phyloP scores from a whole-genome alignment of 371 early-diverging fungal species.

The Mortierella sp. region DNA sequence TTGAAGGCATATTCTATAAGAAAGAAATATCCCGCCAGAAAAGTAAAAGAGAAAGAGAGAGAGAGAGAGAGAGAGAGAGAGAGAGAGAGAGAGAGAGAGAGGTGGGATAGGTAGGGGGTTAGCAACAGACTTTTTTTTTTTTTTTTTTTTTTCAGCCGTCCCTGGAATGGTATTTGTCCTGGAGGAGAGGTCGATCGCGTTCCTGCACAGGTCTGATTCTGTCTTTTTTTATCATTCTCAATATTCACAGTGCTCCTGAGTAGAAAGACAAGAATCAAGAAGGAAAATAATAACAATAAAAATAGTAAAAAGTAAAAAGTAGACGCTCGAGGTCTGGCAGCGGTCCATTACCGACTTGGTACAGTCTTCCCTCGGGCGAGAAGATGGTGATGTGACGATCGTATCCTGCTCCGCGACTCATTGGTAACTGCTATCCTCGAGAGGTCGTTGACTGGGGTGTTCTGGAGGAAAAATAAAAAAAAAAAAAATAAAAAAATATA shows the following conservation, averaged over 20 bases:
- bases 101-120: no score
- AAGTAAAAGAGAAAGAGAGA: slow-evolving; percentile 1
- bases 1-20: slow-evolving; percentile 97
- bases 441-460: neutral
- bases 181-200: no score
- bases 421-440: slow-evolving; percentile 15
- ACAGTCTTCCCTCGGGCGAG: slow-evolving; percentile 98
- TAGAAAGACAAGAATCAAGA: neutral
- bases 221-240: neutral
- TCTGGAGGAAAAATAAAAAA: neutral
- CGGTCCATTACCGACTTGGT: slow-evolving; percentile 93
- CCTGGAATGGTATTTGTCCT: no score
- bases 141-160: no score
- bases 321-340: neutral
- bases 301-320: neutral
- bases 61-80: no score
- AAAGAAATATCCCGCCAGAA: neutral
- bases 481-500: neutral
- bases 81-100: no score
- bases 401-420: slow-evolving; percentile 82
- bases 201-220: neutral
- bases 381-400: slow-evolving; percentile 99
- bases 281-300: no score
- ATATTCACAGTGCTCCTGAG: slow-evolving; percentile 8
- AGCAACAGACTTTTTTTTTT: no score